Evolutionary conservation across 2,329 filamentous ascomycete genomes (phyloP).

Genomic region (Chaetomium strumarium): DNA sequence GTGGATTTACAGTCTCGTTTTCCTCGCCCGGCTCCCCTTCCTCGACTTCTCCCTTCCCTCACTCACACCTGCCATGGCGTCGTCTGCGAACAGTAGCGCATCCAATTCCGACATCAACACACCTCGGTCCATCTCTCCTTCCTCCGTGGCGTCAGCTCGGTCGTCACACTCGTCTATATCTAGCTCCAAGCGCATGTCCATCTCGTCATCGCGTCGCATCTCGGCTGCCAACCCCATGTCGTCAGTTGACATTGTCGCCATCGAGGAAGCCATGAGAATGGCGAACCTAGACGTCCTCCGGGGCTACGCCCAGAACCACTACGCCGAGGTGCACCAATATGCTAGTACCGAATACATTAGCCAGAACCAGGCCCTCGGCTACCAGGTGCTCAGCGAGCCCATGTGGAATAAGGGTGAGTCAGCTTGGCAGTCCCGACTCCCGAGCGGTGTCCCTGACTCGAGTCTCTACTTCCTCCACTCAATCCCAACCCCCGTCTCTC

Average conservation of each 20-base stretch:
- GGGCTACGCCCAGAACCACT: constrained; percentile 54
- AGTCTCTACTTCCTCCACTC: too few species aligned
- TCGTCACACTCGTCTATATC: constrained; percentile 47
- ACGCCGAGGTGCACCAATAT: constrained; percentile 50
- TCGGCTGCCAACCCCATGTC: constrained; percentile 51
- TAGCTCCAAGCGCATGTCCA: constrained; percentile 43
- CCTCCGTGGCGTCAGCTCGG: constrained; percentile 41
- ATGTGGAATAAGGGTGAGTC: constrained; percentile 60
- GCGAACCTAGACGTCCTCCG: constrained; percentile 54
- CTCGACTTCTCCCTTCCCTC: constrained; percentile 17
- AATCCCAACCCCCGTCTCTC: background rate
- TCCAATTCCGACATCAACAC: constrained; percentile 47
- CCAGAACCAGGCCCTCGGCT: constrained; percentile 48
- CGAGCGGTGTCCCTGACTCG: background rate
- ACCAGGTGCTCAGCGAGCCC: constrained; percentile 56
- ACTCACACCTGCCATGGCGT: constrained; percentile 36
- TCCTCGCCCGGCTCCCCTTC: constrained; percentile 18
- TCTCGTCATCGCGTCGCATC: constrained; percentile 44
- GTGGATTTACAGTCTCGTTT: constrained; percentile 20
- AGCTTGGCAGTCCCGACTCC: background rate
- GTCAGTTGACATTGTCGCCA: constrained; percentile 49
- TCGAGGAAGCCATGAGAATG: constrained; percentile 56
- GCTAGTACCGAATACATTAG: constrained; percentile 48
- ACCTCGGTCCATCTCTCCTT: constrained; percentile 48
- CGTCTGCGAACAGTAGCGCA: constrained; percentile 40